A percentile compares a stretch with the other conserved stretches of the same genome.
Conservation (phyloP, 768 basidiomycete species). For the Rhodotorula sphaerocarpa region DNA sequence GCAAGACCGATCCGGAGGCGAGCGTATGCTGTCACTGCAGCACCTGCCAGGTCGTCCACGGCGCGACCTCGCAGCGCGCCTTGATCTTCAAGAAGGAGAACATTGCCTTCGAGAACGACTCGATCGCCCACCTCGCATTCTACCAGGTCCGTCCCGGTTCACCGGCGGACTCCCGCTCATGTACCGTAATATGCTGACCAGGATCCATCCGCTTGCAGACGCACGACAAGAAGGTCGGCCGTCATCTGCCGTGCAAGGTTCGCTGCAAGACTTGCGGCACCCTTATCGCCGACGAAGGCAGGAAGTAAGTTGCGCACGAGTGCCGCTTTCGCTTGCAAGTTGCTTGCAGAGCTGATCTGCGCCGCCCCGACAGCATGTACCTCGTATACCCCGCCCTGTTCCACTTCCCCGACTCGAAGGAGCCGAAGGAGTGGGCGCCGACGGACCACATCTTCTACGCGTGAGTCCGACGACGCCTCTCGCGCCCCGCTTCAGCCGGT, state of each 20-base stretch:
- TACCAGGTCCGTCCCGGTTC: slow-evolving; percentile 9
- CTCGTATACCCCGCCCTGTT: slow-evolving; percentile 15
- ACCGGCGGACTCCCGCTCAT: neutral
- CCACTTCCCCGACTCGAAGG: neutral
- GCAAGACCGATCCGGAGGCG: slow-evolving; percentile 18
- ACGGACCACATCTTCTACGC: slow-evolving; percentile 20
- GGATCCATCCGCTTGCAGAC: slow-evolving; percentile 1
- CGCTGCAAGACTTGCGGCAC: slow-evolving; percentile 24
- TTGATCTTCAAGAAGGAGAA: slow-evolving; percentile 28
- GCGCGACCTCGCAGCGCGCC: slow-evolving; percentile 18
- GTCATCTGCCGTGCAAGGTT: slow-evolving; percentile 23
- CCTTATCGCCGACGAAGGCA: slow-evolving; percentile 13
- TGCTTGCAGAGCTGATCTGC: neutral
- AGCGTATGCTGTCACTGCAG: slow-evolving; percentile 24
- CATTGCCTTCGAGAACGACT: slow-evolving; percentile 6
- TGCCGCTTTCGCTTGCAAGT: neutral
- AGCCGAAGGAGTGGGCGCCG: slow-evolving; percentile 7
- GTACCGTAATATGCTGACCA: too few species aligned
- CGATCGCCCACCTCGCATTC: slow-evolving; percentile 13
- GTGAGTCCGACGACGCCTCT: too few species aligned
- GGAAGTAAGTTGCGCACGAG: slow-evolving; percentile 13
- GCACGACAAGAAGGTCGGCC: slow-evolving; percentile 21
- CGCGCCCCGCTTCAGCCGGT: too few species aligned
- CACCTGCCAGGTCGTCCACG: slow-evolving; percentile 26
- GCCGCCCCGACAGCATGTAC: slow-evolving; percentile 9